phyloP scores from a whole-genome alignment of 164 flowering plant species.

The Stephania yunnanensis region DNA sequence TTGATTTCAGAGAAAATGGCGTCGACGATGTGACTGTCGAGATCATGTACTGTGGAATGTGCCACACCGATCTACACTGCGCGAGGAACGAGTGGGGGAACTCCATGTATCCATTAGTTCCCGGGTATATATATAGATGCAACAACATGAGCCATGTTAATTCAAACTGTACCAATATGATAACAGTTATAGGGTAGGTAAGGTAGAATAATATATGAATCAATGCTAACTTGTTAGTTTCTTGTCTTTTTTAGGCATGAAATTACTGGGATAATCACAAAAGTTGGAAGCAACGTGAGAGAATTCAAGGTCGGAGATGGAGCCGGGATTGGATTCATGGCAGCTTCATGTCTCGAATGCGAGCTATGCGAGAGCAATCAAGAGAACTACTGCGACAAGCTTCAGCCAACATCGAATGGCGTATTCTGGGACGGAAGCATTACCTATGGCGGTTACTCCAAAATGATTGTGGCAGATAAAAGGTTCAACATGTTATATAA shows the following conservation, averaged over 20 bases:
- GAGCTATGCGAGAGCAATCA: conserved; percentile 41
- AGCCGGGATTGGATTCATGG: conserved; percentile 63
- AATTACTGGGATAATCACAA: conserved; percentile 49
- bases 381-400: conserved; percentile 59
- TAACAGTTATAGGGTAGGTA: too few species aligned
- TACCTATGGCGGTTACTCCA: conserved; percentile 83
- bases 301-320: conserved; percentile 53
- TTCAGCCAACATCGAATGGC: conserved; percentile 50
- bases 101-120: conserved; percentile 72
- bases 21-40: conserved; percentile 55
- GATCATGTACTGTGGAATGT: conserved; percentile 68
- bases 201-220: too few species aligned
- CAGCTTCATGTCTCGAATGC: conserved; percentile 52
- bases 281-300: conserved; percentile 48
- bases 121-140: conserved; percentile 42
- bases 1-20: conserved; percentile 49
- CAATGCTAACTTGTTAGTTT: too few species aligned
- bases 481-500: conserved; percentile 25
- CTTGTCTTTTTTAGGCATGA: conserved; percentile 43
- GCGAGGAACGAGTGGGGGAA: conserved; percentile 66
- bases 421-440: conserved; percentile 77
- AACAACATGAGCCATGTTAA: neutral
- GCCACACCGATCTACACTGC: conserved; percentile 70
- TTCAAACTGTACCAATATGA: too few species aligned
- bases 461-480: conserved; percentile 53